Base-by-base conservation (phyloP, 2,329 filamentous ascomycete species). In the Curvularia verruculosa region DNA sequence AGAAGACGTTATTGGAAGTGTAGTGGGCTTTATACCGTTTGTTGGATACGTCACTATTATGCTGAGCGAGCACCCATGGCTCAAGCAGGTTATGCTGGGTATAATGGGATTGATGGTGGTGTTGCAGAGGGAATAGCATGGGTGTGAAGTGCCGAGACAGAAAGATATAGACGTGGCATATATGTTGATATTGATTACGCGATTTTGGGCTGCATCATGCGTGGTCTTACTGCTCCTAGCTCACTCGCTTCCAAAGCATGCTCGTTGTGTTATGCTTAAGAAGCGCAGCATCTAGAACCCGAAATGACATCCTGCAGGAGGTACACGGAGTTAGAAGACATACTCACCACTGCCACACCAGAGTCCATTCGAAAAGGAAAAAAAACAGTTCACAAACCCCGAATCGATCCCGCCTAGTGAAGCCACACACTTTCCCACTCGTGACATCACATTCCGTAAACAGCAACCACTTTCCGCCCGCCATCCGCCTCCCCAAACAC, bases 21-120 rank as follows among this genome's bases (percentile, higher is more conserved):
- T 98, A 6, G 82, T 95, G 10, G 95, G 86, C 36, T 99, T 96
- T 75, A 88, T 98, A 55, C 95, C 95, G 0, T 96, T 95, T 70
- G 92, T 98, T 13, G 95, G 95, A 65, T 98, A 98, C 73, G 93
- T 98, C 44, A 99, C 95, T 1, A 99, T 99, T 68, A 82, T 98
- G 77, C 82, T 99, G 61, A 95, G 91, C 61, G 95, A 99, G 77
- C 89, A 99, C 75, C 95, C 95, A 5, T 98, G 94, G 94, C 77
- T 98, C 68, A 99, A 99, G 85, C 96, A 91, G 41, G 94, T 88
- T 24, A 91, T 98, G 88, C 78, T 99, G 71, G 94, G 91, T 1
- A 84, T 97, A 49, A 99, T 99, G 95, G 95, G 94, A 1, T 76
- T 97, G 69, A 87, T 96, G 80, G 95, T 97, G 24, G 89, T 99